These are phyloP conservation scores for Zygoascus tannicola DNA, from an alignment of 805 yeast genomes.

Conservation along the genomic window DNA sequence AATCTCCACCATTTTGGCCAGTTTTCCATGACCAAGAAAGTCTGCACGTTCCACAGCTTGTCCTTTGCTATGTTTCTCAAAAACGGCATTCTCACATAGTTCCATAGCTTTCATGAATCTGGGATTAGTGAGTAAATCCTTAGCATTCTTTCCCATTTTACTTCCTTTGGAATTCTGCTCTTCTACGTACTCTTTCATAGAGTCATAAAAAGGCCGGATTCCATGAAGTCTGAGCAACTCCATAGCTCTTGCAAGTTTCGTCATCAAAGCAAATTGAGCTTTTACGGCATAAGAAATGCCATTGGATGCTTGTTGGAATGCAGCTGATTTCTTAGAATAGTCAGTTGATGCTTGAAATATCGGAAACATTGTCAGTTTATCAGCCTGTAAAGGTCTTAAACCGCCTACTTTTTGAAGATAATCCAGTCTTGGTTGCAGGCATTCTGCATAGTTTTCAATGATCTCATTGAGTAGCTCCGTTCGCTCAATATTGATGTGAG, in stretches of 20 bases:
- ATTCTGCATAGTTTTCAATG: constrained; percentile 47
- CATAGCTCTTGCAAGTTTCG: constrained; percentile 53
- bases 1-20: constrained; percentile 49
- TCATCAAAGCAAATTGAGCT: constrained; percentile 44
- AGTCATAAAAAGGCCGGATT: constrained; percentile 60
- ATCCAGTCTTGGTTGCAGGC: constrained; percentile 55
- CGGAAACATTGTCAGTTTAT: constrained; percentile 56
- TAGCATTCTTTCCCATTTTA: constrained; percentile 50
- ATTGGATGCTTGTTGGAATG: constrained; percentile 13
- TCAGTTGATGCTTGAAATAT: constrained; percentile 65
- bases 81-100: neutral
- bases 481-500: constrained; percentile 46
- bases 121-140: constrained; percentile 49
- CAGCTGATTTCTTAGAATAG: constrained; percentile 23
- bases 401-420: constrained; percentile 56
- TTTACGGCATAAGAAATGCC: constrained; percentile 18
- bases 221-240: constrained; percentile 69
- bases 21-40: constrained; percentile 62
- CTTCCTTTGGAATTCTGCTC: constrained; percentile 16
- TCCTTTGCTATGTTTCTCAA: constrained; percentile 19
- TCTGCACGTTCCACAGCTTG: constrained; percentile 11
- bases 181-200: constrained; percentile 32
- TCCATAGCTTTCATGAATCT: constrained; percentile 27
- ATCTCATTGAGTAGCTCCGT: constrained; percentile 48
- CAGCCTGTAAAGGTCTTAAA: constrained; percentile 57